phyloP scores from a whole-genome alignment of 2,329 filamentous ascomycete species.

The Plectosphaerella sp. region DNA sequence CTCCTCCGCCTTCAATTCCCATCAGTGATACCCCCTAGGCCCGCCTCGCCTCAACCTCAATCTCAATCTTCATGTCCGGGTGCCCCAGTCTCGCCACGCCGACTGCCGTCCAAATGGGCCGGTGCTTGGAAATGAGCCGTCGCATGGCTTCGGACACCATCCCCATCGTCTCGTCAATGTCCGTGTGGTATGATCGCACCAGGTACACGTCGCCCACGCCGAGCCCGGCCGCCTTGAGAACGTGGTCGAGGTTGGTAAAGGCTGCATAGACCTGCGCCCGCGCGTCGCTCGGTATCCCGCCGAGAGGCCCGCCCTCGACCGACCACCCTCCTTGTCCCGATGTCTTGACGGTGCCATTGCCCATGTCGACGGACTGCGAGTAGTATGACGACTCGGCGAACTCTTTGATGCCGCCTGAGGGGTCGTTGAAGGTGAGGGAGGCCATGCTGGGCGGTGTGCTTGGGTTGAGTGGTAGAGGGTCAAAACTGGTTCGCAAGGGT shows the following conservation, averaged over 20 bases:
- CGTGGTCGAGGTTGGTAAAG: slow-evolving; percentile 16
- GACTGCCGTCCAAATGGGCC: slow-evolving; percentile 3
- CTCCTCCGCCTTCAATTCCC: too few species aligned
- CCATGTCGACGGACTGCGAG: slow-evolving; percentile 17
- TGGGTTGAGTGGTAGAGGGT: neutral
- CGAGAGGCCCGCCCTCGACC: slow-evolving; percentile 10
- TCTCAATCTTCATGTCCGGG: slow-evolving; percentile 2
- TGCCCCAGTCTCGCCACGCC: neutral
- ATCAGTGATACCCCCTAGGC: neutral
- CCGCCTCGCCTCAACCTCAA: slow-evolving; percentile 5
- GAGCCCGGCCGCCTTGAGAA: slow-evolving; percentile 16
- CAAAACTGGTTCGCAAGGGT: neutral
- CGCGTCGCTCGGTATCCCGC: slow-evolving; percentile 7
- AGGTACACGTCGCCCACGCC: slow-evolving; percentile 22
- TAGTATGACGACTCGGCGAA: slow-evolving; percentile 11
- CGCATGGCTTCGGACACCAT: neutral
- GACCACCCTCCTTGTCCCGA: slow-evolving; percentile 18
- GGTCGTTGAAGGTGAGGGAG: slow-evolving; percentile 1
- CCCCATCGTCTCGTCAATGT: slow-evolving; percentile 12
- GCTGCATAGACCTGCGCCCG: slow-evolving; percentile 6
- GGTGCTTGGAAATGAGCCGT: slow-evolving; percentile 1
- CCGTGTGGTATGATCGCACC: slow-evolving; percentile 16
- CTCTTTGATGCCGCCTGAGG: neutral
- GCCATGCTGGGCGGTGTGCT: neutral
- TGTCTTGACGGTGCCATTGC: slow-evolving; percentile 16